Conservation (phyloP, 1,284 basidiomycete genomes). For the Boletellus deceptivus region DNA sequence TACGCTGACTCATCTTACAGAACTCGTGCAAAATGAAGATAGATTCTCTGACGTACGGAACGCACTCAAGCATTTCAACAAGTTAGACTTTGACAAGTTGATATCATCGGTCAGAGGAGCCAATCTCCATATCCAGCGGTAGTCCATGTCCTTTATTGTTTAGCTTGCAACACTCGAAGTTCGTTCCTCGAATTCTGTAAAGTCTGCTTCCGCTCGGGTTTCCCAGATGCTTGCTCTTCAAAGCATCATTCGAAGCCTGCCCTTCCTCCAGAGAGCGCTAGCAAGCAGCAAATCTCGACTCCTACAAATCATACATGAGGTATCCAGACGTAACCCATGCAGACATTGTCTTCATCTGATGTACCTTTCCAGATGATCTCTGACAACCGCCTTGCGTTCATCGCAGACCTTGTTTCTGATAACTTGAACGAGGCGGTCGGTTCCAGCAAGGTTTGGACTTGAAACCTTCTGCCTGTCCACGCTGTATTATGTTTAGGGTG, state of each 20-base stretch:
- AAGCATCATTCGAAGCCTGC: conserved; percentile 64
- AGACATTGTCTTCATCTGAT: background rate
- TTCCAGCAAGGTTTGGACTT: conserved; percentile 50
- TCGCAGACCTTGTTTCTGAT: conserved; percentile 56
- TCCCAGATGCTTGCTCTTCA: conserved; percentile 75
- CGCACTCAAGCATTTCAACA: conserved; percentile 68
- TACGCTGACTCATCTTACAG: conserved; percentile 40
- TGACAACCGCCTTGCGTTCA: conserved; percentile 64
- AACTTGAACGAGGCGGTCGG: conserved; percentile 72
- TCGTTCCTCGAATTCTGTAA: conserved; percentile 49
- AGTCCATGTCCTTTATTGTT: background rate
- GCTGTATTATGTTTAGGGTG: conserved; percentile 44
- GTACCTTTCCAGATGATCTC: conserved; percentile 56
- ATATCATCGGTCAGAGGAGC: conserved; percentile 59
- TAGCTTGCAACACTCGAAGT: conserved; percentile 67
- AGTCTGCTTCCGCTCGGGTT: conserved; percentile 67
- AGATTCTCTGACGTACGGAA: conserved; percentile 67
- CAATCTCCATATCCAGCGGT: background rate
- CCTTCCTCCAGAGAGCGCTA: conserved; percentile 60
- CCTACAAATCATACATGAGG: conserved; percentile 60
- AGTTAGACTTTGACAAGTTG: conserved; percentile 87
- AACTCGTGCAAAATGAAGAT: conserved; percentile 75
- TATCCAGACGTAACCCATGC: conserved; percentile 24
- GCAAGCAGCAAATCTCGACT: conserved; percentile 57
- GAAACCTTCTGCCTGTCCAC: conserved; percentile 1